These are phyloP conservation scores for Microstroma glucosiphilum DNA, from an alignment of 1,284 basidiomycete genomes.

Conservation along the genomic window DNA sequence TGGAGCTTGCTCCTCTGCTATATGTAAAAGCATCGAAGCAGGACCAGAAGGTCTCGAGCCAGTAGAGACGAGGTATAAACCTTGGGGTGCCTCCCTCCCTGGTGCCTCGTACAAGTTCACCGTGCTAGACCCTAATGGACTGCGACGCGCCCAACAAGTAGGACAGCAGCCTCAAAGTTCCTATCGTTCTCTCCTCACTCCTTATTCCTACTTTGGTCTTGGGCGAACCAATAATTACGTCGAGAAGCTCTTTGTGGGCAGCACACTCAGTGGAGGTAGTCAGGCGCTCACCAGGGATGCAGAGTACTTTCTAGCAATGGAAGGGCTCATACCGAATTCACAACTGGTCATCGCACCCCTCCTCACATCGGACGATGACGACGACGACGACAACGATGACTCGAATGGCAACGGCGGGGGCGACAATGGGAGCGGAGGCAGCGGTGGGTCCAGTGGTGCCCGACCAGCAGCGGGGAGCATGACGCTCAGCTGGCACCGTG, in stretches of 20 bases:
- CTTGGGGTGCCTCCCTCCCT: constrained; percentile 85
- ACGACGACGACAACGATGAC: not conserved
- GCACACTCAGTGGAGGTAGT: constrained; percentile 52
- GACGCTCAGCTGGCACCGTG: constrained; percentile 64
- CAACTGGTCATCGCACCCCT: constrained; percentile 89
- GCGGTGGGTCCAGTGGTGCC: constrained; percentile 10
- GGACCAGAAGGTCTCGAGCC: constrained; percentile 52
- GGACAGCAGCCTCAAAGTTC: constrained; percentile 85
- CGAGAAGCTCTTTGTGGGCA: constrained; percentile 57
- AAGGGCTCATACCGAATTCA: constrained; percentile 94
- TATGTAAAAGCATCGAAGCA: constrained; percentile 57
- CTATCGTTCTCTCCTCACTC: constrained; percentile 80
- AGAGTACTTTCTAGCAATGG: constrained; percentile 77
- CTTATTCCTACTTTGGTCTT: constrained; percentile 92
- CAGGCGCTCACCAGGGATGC: too few relatives aligned
- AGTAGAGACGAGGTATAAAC: constrained; percentile 62
- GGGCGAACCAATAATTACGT: constrained; percentile 99
- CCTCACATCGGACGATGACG: constrained; percentile 22
- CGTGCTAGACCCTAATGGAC: constrained; percentile 84
- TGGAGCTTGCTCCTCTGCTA: constrained; percentile 53
- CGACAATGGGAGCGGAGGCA: constrained; percentile 13
- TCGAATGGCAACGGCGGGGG: constrained; percentile 51
- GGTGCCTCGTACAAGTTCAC: constrained; percentile 97
- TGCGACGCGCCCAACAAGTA: constrained; percentile 83
- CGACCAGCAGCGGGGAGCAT: constrained; percentile 33